Evolutionary conservation across 1,284 basidiomycete species (phyloP).

Genomic region (Trichosporon coremiiforme): DNA sequence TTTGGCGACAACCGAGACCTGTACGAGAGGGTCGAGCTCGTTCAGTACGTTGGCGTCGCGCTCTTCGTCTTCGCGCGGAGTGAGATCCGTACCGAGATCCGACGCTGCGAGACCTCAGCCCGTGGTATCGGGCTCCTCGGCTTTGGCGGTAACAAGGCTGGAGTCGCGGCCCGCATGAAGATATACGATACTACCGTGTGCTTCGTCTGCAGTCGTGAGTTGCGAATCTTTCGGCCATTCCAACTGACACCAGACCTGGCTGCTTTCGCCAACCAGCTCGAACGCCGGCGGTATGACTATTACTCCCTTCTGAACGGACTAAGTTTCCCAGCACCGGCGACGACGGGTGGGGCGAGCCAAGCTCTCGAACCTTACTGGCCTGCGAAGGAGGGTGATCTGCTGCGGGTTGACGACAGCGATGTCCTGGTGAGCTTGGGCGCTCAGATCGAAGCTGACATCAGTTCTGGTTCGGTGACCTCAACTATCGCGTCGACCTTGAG

Average conservation of each 20-base stretch:
- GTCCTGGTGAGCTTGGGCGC: constrained; percentile 35
- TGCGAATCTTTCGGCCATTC: constrained; percentile 25
- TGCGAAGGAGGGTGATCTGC: constrained; percentile 27
- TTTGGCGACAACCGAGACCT: constrained; percentile 57
- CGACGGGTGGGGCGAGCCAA: constrained; percentile 35
- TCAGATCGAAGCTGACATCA: constrained; percentile 25
- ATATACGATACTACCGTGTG: constrained; percentile 57
- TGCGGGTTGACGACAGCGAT: constrained; percentile 43
- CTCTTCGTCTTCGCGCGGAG: constrained; percentile 61
- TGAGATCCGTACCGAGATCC: constrained; percentile 45
- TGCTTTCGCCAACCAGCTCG: constrained; percentile 62
- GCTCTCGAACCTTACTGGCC: constrained; percentile 44
- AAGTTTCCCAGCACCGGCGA: constrained; percentile 33
- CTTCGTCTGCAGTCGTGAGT: constrained; percentile 64
- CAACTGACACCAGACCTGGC: constrained; percentile 57
- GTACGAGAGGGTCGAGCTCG: constrained; percentile 43
- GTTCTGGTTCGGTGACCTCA: constrained; percentile 55
- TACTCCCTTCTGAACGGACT: constrained; percentile 35
- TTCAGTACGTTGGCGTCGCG: constrained; percentile 56
- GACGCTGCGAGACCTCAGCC: constrained; percentile 40
- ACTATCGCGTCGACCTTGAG: constrained; percentile 48
- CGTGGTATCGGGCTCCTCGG: constrained; percentile 50
- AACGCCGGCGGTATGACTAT: constrained; percentile 51
- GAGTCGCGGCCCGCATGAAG: constrained; percentile 54
- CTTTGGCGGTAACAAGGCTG: constrained; percentile 51